phyloP scores from a whole-genome alignment of 192 early-diverging fungal species.

The Phlyctochytrium planicorne region DNA sequence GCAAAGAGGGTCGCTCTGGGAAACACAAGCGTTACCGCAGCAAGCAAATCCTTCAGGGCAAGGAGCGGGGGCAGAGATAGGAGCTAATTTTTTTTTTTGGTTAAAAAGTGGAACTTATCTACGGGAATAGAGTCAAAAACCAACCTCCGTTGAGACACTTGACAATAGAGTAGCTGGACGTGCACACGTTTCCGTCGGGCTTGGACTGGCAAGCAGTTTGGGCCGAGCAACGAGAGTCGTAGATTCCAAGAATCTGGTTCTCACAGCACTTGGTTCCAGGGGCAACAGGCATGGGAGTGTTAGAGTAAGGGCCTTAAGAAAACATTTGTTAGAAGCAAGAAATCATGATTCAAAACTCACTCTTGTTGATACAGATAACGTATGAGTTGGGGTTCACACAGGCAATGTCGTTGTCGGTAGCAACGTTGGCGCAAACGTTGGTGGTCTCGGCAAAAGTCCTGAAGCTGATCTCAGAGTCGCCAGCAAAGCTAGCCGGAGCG shows the following conservation, averaged over 20 bases:
- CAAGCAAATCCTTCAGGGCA: slow-evolving; percentile 20
- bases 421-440: slow-evolving; percentile 17
- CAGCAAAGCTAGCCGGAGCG: background rate
- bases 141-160: background rate
- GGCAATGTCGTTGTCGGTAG: slow-evolving; percentile 6
- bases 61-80: background rate
- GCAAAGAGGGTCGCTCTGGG: background rate
- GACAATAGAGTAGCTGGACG: background rate
- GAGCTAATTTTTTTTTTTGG: background rate
- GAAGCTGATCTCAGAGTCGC: background rate
- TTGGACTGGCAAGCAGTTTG: background rate
- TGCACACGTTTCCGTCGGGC: background rate
- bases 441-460: background rate
- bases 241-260: background rate
- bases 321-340: too few relatives aligned
- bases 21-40: slow-evolving; percentile 17
- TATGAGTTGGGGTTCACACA: slow-evolving; percentile 24
- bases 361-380: slow-evolving; percentile 14
- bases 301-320: too few relatives aligned
- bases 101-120: background rate
- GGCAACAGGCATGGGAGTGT: background rate
- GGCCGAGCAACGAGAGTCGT: background rate
- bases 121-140: background rate
- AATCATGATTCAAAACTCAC: too few relatives aligned
- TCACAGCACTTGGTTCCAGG: slow-evolving; percentile 7